These are phyloP conservation scores for Pinus taeda DNA, from an alignment of 75 land plant species.

Conservation along the genomic window DNA sequence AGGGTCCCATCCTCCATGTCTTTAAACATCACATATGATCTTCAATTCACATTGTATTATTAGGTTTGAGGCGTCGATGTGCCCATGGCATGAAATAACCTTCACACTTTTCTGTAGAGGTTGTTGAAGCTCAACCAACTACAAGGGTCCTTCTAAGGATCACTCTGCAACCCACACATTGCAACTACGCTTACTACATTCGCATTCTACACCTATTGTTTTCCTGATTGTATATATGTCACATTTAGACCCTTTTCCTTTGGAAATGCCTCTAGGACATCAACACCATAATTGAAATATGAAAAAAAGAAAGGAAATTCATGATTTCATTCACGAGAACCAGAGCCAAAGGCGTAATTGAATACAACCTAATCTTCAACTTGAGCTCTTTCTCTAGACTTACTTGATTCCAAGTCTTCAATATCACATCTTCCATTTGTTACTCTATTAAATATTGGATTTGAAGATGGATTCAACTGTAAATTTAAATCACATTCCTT, in stretches of 20 bases:
- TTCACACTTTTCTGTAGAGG: too few relatives aligned
- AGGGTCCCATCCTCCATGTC: too few relatives aligned
- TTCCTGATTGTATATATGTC: not conserved
- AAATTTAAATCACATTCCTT: constrained; percentile 9
- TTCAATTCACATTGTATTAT: too few relatives aligned
- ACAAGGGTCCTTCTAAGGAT: too few relatives aligned
- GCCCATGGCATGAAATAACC: too few relatives aligned
- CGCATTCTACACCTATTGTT: not conserved
- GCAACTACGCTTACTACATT: not conserved
- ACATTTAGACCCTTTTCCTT: not conserved
- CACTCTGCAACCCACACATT: too few relatives aligned
- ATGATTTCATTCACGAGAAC: constrained; percentile 2
- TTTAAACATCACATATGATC: too few relatives aligned
- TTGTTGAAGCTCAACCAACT: too few relatives aligned
- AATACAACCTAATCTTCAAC: constrained; percentile 1
- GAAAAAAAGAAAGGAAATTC: not conserved
- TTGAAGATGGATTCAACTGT: constrained; percentile 9
- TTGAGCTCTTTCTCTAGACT: constrained; percentile 3
- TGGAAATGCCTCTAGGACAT: constrained; percentile 2
- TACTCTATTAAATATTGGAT: not conserved
- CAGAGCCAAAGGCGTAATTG: constrained; percentile 5
- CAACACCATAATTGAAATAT: not conserved
- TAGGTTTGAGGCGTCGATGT: too few relatives aligned
- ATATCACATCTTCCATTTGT: constrained; percentile 3
- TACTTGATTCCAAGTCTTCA: constrained; percentile 15